Base-by-base conservation (phyloP, 371 early-diverging fungal genomes). In the Dichotomocladium elegans region DNA sequence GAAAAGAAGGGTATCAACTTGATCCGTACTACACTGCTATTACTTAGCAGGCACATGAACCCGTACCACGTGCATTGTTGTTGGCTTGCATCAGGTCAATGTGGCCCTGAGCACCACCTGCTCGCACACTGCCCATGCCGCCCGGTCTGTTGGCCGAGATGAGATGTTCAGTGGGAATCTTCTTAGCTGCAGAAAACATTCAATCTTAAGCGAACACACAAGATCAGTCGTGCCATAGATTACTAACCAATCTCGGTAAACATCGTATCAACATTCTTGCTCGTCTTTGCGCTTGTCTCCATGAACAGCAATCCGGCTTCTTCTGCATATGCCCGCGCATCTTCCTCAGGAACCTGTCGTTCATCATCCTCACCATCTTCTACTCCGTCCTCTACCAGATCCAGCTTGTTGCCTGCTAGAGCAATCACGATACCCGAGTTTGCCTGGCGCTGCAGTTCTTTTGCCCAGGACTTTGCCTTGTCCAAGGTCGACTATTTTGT, bases 381-480 rank as follows among this genome's bases (percentile, higher is more conserved):
- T 29, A 59, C 47, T 22, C 60, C 66, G 27, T 65, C 46, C 52
- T 64, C 51, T 19, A 77, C 89, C 58, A 97, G 64, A 65, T 98
- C 98, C 11, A 89, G 72, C 73, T 98, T 96, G 76, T 96, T 96
- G 43, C 96, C 99, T 27, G 95, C 96, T 58, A 99, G 73, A 21
- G 97, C 96, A 79, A 95, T 96, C 51, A 98, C 93, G 57, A 95
- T 99, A 65, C 87, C 87, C 35, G 92, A 89, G 66, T 91, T 96
- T 46, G 96, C 95, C 64, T 94, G 95, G 58, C 93, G 83, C 78
- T 95, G 94, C 48, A 98, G 77, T 65, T 99, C 99, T 60, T 94
- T 91, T 29, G 99, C 94, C 99, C 99, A 99, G 6, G 90, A 86
- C 79, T 97, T 97, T 29, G 99, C 99, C 77, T 90, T 94, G 47